Evolutionary conservation across 306 rosid genomes (phyloP), one percentile per base, ranked within the genome.

Genomic region (Castanospermum australe): DNA sequence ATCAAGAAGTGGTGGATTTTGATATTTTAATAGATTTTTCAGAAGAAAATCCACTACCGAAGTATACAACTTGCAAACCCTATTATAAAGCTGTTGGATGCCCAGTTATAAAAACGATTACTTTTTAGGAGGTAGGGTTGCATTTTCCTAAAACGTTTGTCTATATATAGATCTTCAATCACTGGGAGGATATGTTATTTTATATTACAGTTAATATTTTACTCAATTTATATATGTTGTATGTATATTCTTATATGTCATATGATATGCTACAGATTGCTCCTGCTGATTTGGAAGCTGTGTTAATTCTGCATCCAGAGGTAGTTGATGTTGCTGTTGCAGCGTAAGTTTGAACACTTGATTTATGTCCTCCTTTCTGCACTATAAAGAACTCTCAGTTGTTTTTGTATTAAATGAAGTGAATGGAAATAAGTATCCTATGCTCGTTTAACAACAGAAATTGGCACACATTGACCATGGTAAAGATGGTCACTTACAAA

Each of bases 211-310:
- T 33, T 59, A 44, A 44, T 24, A 21, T 47, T 76, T 11, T 28
- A 71, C 24, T 20, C 47, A 61, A 15, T 39, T 51, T 39, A 15
- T 5, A 50, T 22, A 20, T 70, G 51, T 12, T 68, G 45, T 55
- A 41, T 33, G 35, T 6, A 21, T 5, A 11, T 71, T 30, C 70
- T 72, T 62, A 73, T n/a, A n/a, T 78, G 78, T 47, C 47, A 33
- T 45, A 14, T 62, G 67, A 71, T 71, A 30, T 70, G 54, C 67
- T 44, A 70, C 86, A 87, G 90, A 87, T 87, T 77, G 84, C 88
- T 76, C 90, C 90, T 21, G 86, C 88, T 36, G 90, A 87, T 84
- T 74, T 87, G 59, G 90, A 87, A 78, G 86, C 84, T 5, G 74
- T 87, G 54, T 69, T 87, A 67, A 77, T 83, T 52, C 57, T 39